These are phyloP conservation scores for Clathrospora elynae DNA, from an alignment of 2,329 filamentous ascomycete species.

Conservation along the genomic window DNA sequence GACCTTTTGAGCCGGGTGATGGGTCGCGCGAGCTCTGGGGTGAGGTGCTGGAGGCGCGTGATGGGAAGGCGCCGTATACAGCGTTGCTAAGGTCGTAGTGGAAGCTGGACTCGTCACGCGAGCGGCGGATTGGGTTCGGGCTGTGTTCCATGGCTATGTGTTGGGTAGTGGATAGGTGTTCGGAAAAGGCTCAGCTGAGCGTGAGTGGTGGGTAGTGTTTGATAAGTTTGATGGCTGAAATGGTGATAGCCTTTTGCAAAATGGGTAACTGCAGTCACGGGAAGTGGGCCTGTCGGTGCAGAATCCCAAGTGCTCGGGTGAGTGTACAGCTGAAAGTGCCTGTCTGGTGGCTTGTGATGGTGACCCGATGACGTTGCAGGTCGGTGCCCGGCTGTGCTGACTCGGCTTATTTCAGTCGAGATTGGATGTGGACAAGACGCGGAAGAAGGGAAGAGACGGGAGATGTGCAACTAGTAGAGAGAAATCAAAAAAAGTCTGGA, in stretches of 20 bases:
- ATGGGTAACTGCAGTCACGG: conserved; percentile 24
- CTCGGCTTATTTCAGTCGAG: conserved; percentile 19
- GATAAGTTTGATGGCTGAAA: conserved; percentile 9
- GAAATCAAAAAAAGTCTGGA: conserved; percentile 5
- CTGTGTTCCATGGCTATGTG: conserved; percentile 21
- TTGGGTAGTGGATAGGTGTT: conserved; percentile 18
- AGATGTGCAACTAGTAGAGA: background rate
- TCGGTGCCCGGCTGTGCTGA: conserved; percentile 23
- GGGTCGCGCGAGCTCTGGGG: conserved; percentile 15
- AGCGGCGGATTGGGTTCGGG: conserved; percentile 14
- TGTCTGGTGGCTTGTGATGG: conserved; percentile 33
- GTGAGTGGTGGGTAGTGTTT: background rate
- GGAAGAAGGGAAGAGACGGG: conserved; percentile 2
- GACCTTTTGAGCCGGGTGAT: conserved; percentile 13
- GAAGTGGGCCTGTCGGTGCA: conserved; percentile 19
- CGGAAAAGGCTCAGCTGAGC: background rate
- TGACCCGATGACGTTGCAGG: conserved; percentile 40
- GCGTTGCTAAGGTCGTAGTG: conserved; percentile 22
- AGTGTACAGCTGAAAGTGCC: conserved; percentile 22
- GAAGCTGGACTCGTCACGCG: conserved; percentile 25
- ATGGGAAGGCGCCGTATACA: conserved; percentile 24
- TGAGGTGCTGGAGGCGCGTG: conserved; percentile 21
- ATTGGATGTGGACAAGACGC: conserved; percentile 1
- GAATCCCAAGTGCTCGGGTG: conserved; percentile 5
- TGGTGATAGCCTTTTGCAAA: conserved; percentile 20